A percentile compares a stretch with the other conserved stretches of the same genome.
phyloP scores from a whole-genome alignment of 257 asterid genomes.

The Plantago major region DNA sequence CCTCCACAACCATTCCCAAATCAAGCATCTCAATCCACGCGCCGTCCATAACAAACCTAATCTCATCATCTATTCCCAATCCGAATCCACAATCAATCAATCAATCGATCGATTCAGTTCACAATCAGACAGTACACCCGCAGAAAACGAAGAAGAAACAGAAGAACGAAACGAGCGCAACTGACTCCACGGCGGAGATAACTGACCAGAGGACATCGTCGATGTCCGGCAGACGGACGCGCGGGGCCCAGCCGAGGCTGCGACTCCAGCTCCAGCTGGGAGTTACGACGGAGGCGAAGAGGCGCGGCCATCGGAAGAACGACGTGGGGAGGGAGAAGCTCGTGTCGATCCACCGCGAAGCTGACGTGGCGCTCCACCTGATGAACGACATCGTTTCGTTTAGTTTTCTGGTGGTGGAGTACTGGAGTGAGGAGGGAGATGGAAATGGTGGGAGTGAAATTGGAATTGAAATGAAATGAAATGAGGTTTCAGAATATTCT shows the following conservation, averaged over 20 bases:
- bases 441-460: no score
- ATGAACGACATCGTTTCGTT: slow-evolving; percentile 1
- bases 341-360: slow-evolving; percentile 4
- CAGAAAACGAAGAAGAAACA: slow-evolving; percentile 63
- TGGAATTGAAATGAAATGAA: no score
- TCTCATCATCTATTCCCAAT: slow-evolving; percentile 8
- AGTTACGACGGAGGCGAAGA: slow-evolving; percentile 34
- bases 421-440: neutral
- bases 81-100: no score
- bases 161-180: slow-evolving; percentile 53
- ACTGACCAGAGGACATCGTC: slow-evolving; percentile 60
- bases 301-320: slow-evolving; percentile 46
- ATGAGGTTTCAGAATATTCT: neutral
- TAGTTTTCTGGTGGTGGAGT: no score
- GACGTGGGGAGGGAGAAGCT: slow-evolving; percentile 32
- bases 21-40: slow-evolving; percentile 3
- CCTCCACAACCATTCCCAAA: no score
- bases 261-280: slow-evolving; percentile 28
- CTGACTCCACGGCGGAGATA: slow-evolving; percentile 54
- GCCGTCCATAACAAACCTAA: no score
- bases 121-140: slow-evolving; percentile 45
- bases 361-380: neutral
- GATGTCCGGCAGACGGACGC: slow-evolving; percentile 36
- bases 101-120: no score
- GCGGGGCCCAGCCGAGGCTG: slow-evolving; percentile 33